Percentiles rank a stretch among this genome's conserved stretches.
These are phyloP conservation scores for Favolaschia claudopus DNA, from an alignment of 768 basidiomycete genomes.

Conservation along the genomic window DNA sequence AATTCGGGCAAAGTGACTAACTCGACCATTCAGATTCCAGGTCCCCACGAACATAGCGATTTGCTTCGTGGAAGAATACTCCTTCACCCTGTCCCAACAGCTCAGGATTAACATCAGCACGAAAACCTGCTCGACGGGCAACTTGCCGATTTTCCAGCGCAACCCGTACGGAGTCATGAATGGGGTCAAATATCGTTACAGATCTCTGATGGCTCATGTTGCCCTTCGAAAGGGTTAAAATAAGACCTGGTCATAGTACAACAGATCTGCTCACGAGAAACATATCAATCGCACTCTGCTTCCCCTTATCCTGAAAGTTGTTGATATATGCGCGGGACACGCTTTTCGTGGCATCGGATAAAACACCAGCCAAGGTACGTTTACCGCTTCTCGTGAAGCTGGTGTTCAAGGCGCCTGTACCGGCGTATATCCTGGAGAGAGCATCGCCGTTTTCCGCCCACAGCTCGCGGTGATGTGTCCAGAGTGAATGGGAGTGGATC, in stretches of 20 bases:
- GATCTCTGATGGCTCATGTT: constrained; percentile 88
- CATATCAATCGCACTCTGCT: constrained; percentile 95
- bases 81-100: constrained; percentile 60
- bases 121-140: neutral
- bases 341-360: constrained; percentile 97
- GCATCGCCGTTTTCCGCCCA: constrained; percentile 99
- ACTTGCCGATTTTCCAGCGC: constrained; percentile 73
- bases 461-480: constrained; percentile 89
- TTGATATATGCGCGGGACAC: constrained; percentile 96
- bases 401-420: constrained; percentile 92
- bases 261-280: constrained; percentile 70
- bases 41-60: constrained; percentile 87
- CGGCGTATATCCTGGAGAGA: constrained; percentile 93
- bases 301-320: constrained; percentile 95
- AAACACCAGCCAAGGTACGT: constrained; percentile 86
- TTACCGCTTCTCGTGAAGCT: constrained; percentile 96
- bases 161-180: constrained; percentile 85
- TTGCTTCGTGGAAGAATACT: constrained; percentile 83
- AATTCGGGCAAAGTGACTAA: constrained; percentile 44
- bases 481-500: constrained; percentile 71
- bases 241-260: neutral
- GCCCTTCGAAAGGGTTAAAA: constrained; percentile 65
- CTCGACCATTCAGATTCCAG: constrained; percentile 95
- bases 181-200: constrained; percentile 92
- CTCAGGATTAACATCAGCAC: constrained; percentile 1